phyloP scores from a whole-genome alignment of 768 basidiomycete genomes.

The Suillus subaureus region DNA sequence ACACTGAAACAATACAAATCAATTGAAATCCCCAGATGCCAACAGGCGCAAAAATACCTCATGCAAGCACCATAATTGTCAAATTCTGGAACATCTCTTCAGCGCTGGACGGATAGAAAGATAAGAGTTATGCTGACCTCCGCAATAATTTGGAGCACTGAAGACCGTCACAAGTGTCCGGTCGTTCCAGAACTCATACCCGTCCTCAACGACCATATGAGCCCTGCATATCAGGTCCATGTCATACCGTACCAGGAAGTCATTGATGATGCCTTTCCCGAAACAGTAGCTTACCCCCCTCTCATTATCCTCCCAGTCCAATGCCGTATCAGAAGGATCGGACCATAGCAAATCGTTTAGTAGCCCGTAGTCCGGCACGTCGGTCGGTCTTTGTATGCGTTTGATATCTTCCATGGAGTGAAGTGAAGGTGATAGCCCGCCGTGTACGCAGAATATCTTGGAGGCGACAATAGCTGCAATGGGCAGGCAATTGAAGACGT shows the following conservation, averaged over 20 bases:
- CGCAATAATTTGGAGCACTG: conserved; percentile 96
- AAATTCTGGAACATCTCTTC: conserved; percentile 60
- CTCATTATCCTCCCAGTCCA: conserved; percentile 99
- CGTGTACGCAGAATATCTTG: conserved; percentile 99
- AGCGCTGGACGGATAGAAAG: conserved; percentile 14
- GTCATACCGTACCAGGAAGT: conserved; percentile 92
- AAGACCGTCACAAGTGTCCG: conserved; percentile 98
- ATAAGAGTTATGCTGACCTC: conserved; percentile 59
- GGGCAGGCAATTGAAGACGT: conserved; percentile 98
- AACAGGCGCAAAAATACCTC: conserved; percentile 53
- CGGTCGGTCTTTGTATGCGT: conserved; percentile 95
- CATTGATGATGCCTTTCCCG: conserved; percentile 95
- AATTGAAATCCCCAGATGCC: conserved; percentile 13
- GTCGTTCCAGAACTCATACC: conserved; percentile 99
- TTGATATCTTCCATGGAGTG: conserved; percentile 99
- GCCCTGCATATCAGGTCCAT: conserved; percentile 99
- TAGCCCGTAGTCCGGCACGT: conserved; percentile 97
- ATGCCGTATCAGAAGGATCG: conserved; percentile 95
- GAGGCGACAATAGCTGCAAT: conserved; percentile 98
- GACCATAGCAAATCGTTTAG: conserved; percentile 98
- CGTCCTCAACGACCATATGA: conserved; percentile 99
- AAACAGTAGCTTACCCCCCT: conserved; percentile 99
- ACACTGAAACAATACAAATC: conserved; percentile 53
- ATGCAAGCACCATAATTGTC: conserved; percentile 96
- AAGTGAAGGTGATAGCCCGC: conserved; percentile 89